Base-by-base conservation (phyloP, 2,329 filamentous ascomycete species). In the Neopestalotiopsis clavispora region DNA sequence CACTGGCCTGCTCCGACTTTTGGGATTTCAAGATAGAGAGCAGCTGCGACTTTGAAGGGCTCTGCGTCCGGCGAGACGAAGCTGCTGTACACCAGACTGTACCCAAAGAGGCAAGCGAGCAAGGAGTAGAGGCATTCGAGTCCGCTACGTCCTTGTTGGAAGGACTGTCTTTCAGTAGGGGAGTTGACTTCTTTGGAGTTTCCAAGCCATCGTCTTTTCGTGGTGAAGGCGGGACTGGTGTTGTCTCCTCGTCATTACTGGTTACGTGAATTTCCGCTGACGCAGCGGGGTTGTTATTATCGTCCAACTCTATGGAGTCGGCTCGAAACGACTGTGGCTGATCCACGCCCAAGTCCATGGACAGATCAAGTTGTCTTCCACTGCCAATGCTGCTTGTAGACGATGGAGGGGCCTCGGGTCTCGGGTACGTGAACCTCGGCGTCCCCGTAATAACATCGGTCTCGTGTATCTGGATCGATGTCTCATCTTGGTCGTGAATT, bases 311-410 rank as follows among this genome's bases (percentile, higher is more conserved):
- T n/a, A 67, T 71, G 3, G 67, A 67, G n/a, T 63, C 66, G 13
- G 57, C 45, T 49, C 49, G 64, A 0, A 78, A 72, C 0, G 78
- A 76, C 3, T 72, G 69, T 13, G 69, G 74, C 20, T 72, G 69
- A 52, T 79, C 78, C 52, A 78, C 74, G 45, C 81, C 79, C 14
- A 79, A 74, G 71, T 77, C 76, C 65, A 81, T 80, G 13, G 80
- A 75, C 4, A 80, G 82, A 68, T 86, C 84, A 3, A 83, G 82
- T 68, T 89, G 87, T 14, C 85, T 82, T 30, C 86, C 86, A 73
- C 83, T 87, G 69, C 61, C 80, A 71, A 80, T 75, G 72, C 82
- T 87, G 69, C 79, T 80, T 9, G 75, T 75, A 23, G 83, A 82
- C 0, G 82, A 83, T 3, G 78, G 75, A 30, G 75, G 75, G 1